Evolutionary conservation across 495 filamentous ascomycete genomes (phyloP), one percentile per base, ranked within the genome.

Genomic region (Cudoniella acicularis): DNA sequence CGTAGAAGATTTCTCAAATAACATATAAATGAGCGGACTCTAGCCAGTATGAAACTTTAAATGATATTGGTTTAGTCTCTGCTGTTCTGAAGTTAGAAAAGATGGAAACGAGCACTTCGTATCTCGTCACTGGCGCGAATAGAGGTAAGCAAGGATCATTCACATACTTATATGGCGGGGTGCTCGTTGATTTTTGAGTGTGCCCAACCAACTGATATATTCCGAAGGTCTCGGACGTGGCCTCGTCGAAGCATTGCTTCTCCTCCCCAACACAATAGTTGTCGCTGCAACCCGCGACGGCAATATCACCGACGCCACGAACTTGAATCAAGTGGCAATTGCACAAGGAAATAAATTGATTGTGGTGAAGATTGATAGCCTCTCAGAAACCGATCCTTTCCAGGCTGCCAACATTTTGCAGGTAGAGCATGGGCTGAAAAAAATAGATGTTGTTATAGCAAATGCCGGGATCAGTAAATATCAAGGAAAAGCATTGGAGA

Each of bases 391-490:
- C 8, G 61, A 69, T 54, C 42, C 57, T 11, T 55, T 54, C 21
- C 70, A 69, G 11, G 67, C 72, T 1, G 43, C 67, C 24, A 61
- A 62, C 3, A 64, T 77, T 4, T 24, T 49, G 13, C 41, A 49
- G 1, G 60, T 72, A 24, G 24, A 40, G 16, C 20, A 54, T 17
- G 70, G 63, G 9, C 67, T 81, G 57, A 50, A 51, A 4, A 48
- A 60, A 22, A 56, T 83, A 17, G 75, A 82, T 62, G 68, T 78
- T 16, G 69, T 81, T 6, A 70, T 83, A 24, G 76, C 78, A 43
- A 81, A 82, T 56, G 76, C 78, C 1, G 78, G 73, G 3, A 65
- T 73, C 11, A 60, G 61, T 45, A 21, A 60, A 2, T 23, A 56
- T 20, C 20, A 48, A 6, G 45, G 10, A 9, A 11, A 9, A 8